Evolutionary conservation across 345 rosid species (phyloP).

Genomic region (Excoecaria cochinchinensis): DNA sequence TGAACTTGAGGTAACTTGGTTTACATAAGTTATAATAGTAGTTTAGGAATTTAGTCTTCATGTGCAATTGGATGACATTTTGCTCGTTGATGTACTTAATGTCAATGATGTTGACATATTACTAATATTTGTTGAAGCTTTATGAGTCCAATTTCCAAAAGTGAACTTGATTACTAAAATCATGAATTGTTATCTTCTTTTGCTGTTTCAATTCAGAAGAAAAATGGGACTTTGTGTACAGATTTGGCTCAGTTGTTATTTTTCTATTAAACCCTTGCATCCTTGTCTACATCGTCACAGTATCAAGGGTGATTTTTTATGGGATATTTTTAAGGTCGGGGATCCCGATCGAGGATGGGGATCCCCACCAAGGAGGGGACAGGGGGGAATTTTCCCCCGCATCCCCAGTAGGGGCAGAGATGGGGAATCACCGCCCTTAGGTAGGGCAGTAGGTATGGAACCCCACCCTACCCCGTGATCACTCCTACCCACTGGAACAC

Average conservation of each 20-base stretch:
- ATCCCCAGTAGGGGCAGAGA: too few relatives aligned
- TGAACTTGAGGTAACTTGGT: conserved; percentile 27
- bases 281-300: neutral
- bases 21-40: neutral
- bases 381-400: too few relatives aligned
- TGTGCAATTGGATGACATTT: conserved; percentile 1
- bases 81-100: neutral
- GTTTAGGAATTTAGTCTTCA: neutral
- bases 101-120: neutral
- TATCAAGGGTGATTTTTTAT: too few relatives aligned
- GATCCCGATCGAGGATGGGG: too few relatives aligned
- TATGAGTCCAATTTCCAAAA: neutral
- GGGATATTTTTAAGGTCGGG: too few relatives aligned
- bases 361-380: too few relatives aligned
- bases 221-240: neutral
- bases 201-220: neutral
- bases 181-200: neutral
- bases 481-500: too few relatives aligned
- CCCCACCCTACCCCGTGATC: too few relatives aligned
- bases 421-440: too few relatives aligned
- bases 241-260: neutral
- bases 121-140: neutral
- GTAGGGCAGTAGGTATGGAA: too few relatives aligned
- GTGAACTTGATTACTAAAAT: neutral
- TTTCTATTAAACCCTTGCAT: neutral